These are phyloP conservation scores for Fusarium avenaceum DNA, from an alignment of 2,329 filamentous ascomycete genomes.

Conservation along the genomic window DNA sequence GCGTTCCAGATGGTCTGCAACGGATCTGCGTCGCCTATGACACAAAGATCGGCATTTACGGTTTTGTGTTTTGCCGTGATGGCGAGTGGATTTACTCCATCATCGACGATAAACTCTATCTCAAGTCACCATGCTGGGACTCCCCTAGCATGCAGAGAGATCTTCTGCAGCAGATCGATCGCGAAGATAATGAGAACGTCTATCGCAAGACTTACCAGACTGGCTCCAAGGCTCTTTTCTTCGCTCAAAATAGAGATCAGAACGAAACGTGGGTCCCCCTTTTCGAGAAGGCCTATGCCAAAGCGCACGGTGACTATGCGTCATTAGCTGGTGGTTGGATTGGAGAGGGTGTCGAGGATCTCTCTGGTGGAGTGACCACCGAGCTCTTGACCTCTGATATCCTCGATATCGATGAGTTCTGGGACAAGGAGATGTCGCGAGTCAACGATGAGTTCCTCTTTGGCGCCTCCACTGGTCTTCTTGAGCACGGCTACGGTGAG, in stretches of 20 bases:
- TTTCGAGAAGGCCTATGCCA: conserved; percentile 86
- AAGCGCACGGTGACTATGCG: conserved; percentile 83
- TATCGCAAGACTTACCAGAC: conserved; percentile 80
- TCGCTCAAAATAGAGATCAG: conserved; percentile 79
- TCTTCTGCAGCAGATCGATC: conserved; percentile 80
- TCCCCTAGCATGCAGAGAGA: conserved; percentile 81
- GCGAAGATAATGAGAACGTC: conserved; percentile 77
- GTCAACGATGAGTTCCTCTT: conserved; percentile 86
- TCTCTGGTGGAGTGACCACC: conserved; percentile 77
- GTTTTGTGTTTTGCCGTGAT: conserved; percentile 89
- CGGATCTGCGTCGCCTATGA: conserved; percentile 82
- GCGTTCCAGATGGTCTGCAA: conserved; percentile 77
- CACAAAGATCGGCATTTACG: conserved; percentile 82
- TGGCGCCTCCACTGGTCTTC: conserved; percentile 75
- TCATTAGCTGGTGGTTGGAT: conserved; percentile 79
- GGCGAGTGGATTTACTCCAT: conserved; percentile 94
- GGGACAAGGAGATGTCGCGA: conserved; percentile 82
- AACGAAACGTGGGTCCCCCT: conserved; percentile 88
- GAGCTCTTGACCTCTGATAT: conserved; percentile 78
- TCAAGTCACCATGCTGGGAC: conserved; percentile 86
- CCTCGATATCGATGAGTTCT: conserved; percentile 84
- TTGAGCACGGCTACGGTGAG: conserved; percentile 72
- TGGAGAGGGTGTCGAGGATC: conserved; percentile 70
- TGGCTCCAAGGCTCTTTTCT: conserved; percentile 82
- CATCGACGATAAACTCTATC: conserved; percentile 89